Percentiles rank a stretch among this genome's conserved stretches.
These are phyloP conservation scores for Calocybe cyanea DNA, from an alignment of 768 basidiomycete species.

Conservation along the genomic window DNA sequence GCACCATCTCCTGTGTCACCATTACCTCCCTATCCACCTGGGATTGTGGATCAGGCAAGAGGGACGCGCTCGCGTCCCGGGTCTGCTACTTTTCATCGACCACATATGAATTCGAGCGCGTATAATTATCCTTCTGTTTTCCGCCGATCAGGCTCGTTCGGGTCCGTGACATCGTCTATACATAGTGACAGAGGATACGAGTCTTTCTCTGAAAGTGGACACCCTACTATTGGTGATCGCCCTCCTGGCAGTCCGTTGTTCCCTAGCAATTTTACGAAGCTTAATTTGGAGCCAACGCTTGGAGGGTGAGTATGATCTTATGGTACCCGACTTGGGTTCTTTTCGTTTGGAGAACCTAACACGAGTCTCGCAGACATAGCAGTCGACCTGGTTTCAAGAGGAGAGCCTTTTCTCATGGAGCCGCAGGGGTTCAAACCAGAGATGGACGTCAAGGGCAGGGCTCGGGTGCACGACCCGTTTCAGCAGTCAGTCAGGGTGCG, in stretches of 20 bases:
- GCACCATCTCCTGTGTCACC: slow-evolving; percentile 25
- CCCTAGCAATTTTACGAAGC: slow-evolving; percentile 72
- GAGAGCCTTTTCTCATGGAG: slow-evolving; percentile 21
- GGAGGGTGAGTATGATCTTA: slow-evolving; percentile 16
- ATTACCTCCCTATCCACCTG: slow-evolving; percentile 19
- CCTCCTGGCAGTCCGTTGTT: slow-evolving; percentile 76
- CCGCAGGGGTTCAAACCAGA: slow-evolving; percentile 8
- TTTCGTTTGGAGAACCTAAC: slow-evolving; percentile 13
- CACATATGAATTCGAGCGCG: slow-evolving; percentile 7
- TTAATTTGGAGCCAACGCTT: slow-evolving; percentile 65
- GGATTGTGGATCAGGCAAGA: slow-evolving; percentile 2
- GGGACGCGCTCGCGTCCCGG: slow-evolving; percentile 11
- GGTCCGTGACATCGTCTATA: slow-evolving; percentile 23
- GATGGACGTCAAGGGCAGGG: slow-evolving; percentile 14
- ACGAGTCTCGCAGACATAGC: slow-evolving; percentile 19
- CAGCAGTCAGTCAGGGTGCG: not conserved
- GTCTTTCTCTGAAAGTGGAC: slow-evolving; percentile 31
- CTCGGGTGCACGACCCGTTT: slow-evolving; percentile 9
- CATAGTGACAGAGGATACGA: slow-evolving; percentile 15
- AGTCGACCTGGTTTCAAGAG: slow-evolving; percentile 12
- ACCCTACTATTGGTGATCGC: slow-evolving; percentile 45
- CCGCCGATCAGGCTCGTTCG: slow-evolving; percentile 30
- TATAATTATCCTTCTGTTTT: slow-evolving; percentile 18
- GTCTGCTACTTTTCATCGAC: slow-evolving; percentile 7
- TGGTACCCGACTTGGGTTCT: not conserved